Evolutionary conservation across 352 stramenopile genomes (phyloP).

Genomic region (Phytophthora hybrid): DNA sequence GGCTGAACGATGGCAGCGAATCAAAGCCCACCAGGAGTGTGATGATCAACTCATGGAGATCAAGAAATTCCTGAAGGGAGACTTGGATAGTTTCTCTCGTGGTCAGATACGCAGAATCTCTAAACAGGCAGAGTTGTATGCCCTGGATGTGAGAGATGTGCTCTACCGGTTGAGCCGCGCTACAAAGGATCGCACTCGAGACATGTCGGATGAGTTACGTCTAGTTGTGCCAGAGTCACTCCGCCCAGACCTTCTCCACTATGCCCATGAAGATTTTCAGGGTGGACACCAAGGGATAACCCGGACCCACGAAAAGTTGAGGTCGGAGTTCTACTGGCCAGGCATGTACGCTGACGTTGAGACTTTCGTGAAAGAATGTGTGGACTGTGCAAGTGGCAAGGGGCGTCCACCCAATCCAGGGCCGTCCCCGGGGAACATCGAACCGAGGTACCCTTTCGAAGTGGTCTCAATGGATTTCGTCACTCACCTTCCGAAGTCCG

Average conservation of each 20-base stretch:
- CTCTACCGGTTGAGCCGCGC: not conserved
- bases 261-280: not conserved
- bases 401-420: not conserved
- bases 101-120: not conserved
- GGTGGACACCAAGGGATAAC: not conserved
- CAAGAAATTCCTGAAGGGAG: conserved; percentile 9
- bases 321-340: not conserved
- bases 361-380: not conserved
- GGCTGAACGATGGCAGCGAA: too few species aligned
- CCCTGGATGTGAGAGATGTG: not conserved
- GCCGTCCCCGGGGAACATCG: conserved; percentile 12
- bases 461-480: conserved; percentile 25
- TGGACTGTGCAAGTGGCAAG: conserved; percentile 1
- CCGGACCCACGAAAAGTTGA: not conserved
- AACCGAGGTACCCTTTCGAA: conserved; percentile 8
- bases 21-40: too few species aligned
- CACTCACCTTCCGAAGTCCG: conserved; percentile 4
- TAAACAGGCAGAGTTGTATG: not conserved
- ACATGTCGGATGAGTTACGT: not conserved
- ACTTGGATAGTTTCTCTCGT: not conserved
- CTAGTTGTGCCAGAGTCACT: not conserved
- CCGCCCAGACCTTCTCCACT: not conserved
- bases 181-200: not conserved
- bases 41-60: not conserved
- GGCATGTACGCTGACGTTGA: not conserved